Evolutionary conservation across 202 grass and related monocot genomes (phyloP).

Genomic region (Hordeum pubiflorum): DNA sequence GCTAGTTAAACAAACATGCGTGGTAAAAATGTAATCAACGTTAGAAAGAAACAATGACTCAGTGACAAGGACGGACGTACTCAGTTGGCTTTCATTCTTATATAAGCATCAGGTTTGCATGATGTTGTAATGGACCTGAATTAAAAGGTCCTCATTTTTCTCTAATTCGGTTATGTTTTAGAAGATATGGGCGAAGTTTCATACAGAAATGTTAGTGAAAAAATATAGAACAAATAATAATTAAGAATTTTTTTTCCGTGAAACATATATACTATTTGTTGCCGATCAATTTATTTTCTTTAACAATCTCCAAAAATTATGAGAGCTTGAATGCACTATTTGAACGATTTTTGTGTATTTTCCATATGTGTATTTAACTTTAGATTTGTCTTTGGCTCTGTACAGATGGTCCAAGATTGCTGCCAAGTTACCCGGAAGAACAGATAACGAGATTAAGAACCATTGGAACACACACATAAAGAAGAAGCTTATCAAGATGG

Average conservation of each 20-base stretch:
- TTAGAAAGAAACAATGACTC: not conserved
- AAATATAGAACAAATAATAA: not conserved
- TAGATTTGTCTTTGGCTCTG: not conserved
- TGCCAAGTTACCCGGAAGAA: conserved; percentile 75
- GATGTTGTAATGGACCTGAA: not conserved
- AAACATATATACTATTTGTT: not conserved
- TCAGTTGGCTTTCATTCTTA: not conserved
- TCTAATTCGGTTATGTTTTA: not conserved
- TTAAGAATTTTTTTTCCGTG: not conserved
- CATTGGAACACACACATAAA: conserved; percentile 95
- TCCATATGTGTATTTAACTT: not conserved
- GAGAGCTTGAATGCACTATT: not conserved
- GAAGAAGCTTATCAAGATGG: conserved; percentile 95
- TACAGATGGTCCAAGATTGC: conserved; percentile 96
- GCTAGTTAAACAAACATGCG: not conserved
- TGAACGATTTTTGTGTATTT: too few species aligned
- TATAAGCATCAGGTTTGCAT: not conserved
- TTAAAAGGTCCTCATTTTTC: not conserved
- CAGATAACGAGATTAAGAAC: conserved; percentile 97
- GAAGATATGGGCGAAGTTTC: not conserved
- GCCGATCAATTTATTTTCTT: not conserved
- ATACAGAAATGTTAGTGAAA: not conserved
- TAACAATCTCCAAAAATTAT: too few species aligned
- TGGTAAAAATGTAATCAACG: not conserved
- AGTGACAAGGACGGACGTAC: too few species aligned